Evolutionary conservation across 306 rosid species (phyloP).

Genomic region (Acacia melanoxylon): DNA sequence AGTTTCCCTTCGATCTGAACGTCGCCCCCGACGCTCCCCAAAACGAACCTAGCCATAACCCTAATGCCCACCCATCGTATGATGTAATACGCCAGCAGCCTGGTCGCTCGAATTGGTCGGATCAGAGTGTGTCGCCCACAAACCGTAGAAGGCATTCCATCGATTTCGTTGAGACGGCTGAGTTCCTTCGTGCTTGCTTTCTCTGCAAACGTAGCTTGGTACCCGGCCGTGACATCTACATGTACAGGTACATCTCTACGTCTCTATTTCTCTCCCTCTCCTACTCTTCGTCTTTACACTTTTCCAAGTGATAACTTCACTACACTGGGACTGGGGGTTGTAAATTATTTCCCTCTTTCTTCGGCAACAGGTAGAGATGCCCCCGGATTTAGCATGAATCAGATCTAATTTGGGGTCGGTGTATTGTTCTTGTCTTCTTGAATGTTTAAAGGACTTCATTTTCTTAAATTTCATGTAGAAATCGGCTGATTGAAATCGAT

Average conservation of each 20-base stretch:
- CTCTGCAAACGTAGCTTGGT: constrained; percentile 76
- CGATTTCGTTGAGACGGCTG: constrained; percentile 45
- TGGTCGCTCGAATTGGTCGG: constrained; percentile 30
- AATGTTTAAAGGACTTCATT: background rate
- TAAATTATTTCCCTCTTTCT: background rate
- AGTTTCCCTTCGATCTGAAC: constrained; percentile 79
- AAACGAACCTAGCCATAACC: constrained; percentile 22
- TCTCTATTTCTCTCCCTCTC: background rate
- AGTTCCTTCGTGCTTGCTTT: constrained; percentile 61
- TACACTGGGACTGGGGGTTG: background rate
- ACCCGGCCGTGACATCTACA: constrained; percentile 83
- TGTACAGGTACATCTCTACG: constrained; percentile 60
- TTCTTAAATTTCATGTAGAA: background rate
- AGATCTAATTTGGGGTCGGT: background rate
- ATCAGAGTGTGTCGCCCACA: constrained; percentile 51
- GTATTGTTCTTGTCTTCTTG: background rate
- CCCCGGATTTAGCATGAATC: background rate
- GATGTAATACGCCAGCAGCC: background rate
- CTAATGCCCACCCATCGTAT: background rate
- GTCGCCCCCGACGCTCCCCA: constrained; percentile 17
- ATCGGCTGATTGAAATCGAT: background rate
- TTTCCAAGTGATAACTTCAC: background rate
- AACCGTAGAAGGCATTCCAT: constrained; percentile 45
- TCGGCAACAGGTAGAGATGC: background rate
- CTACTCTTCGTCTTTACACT: background rate